These are phyloP conservation scores for Leishmania guyanensis DNA, from an alignment of 208 protist species.

Conservation along the genomic window DNA sequence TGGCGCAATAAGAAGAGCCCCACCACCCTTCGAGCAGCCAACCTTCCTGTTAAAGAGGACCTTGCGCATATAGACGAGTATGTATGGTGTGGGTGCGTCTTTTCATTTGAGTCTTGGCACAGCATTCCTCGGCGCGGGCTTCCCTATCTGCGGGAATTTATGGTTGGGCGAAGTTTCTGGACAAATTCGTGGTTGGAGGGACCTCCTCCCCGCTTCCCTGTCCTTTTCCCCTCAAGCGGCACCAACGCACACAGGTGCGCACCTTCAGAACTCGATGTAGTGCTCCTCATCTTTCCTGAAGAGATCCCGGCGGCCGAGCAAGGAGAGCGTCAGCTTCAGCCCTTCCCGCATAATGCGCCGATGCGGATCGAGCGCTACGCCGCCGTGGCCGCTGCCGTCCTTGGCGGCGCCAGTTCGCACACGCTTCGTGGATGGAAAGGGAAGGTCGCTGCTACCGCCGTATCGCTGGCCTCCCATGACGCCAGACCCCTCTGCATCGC, in stretches of 20 bases:
- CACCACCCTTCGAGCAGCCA: background rate
- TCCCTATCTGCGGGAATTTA: background rate
- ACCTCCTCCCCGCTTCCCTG: background rate
- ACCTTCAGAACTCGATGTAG: slow-evolving; percentile 71
- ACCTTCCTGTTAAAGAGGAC: background rate
- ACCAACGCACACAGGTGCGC: background rate
- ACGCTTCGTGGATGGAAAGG: slow-evolving; percentile 16
- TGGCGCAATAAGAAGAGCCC: background rate
- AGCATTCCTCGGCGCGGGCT: background rate
- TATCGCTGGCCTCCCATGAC: background rate
- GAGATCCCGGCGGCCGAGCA: slow-evolving; percentile 68
- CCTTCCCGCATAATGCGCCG: slow-evolving; percentile 55
- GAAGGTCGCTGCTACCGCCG: slow-evolving; percentile 1
- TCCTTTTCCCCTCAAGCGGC: background rate
- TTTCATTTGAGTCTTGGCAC: background rate
- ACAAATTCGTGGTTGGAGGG: background rate
- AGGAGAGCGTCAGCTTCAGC: slow-evolving; percentile 50
- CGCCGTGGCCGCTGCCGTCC: background rate
- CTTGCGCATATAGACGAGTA: background rate
- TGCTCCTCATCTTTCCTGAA: slow-evolving; percentile 59
- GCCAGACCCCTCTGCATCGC: background rate
- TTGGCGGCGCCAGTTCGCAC: slow-evolving; percentile 1
- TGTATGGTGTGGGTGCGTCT: background rate
- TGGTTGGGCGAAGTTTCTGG: background rate
- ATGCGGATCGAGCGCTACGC: slow-evolving; percentile 34